These are phyloP conservation scores for Clavariopsis aquatica DNA, from an alignment of 495 filamentous ascomycete genomes.

Conservation along the genomic window DNA sequence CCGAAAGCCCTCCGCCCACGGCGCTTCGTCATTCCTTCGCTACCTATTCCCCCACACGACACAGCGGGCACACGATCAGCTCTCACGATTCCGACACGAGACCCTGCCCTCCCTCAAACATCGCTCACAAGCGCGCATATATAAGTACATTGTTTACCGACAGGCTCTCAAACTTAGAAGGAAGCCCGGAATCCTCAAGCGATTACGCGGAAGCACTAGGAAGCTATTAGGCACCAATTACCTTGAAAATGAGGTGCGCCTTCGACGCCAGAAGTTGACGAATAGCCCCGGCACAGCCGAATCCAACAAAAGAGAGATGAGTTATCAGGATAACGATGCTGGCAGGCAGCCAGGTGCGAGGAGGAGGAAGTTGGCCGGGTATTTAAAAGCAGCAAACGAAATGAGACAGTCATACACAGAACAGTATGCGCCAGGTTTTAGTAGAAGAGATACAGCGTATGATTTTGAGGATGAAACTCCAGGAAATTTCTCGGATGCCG, in stretches of 20 bases:
- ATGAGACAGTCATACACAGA: conserved; percentile 76
- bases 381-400: conserved; percentile 86
- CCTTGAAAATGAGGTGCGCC: conserved; percentile 40
- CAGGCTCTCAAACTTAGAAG: conserved; percentile 51
- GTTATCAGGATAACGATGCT: conserved; percentile 27
- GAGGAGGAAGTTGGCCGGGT: conserved; percentile 79
- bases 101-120: conserved; percentile 69
- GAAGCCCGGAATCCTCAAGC: conserved; percentile 35
- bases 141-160: conserved; percentile 66
- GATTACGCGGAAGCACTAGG: conserved; percentile 33
- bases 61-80: conserved; percentile 60
- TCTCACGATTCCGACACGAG: conserved; percentile 70
- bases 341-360: conserved; percentile 64
- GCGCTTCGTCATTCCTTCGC: conserved; percentile 53
- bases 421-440: conserved; percentile 51
- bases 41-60: conserved; percentile 59
- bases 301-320: conserved; percentile 2
- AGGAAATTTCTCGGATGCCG: conserved; percentile 76
- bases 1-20: conserved; percentile 29
- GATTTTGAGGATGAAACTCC: conserved; percentile 65
- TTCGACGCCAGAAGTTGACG: conserved; percentile 23
- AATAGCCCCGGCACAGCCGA: not conserved
- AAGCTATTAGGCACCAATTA: conserved; percentile 25
- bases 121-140: conserved; percentile 71
- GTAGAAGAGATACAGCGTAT: conserved; percentile 50